phyloP scores from a whole-genome alignment of 306 rosid genomes.

The Sphenostylis stenocarpa region DNA sequence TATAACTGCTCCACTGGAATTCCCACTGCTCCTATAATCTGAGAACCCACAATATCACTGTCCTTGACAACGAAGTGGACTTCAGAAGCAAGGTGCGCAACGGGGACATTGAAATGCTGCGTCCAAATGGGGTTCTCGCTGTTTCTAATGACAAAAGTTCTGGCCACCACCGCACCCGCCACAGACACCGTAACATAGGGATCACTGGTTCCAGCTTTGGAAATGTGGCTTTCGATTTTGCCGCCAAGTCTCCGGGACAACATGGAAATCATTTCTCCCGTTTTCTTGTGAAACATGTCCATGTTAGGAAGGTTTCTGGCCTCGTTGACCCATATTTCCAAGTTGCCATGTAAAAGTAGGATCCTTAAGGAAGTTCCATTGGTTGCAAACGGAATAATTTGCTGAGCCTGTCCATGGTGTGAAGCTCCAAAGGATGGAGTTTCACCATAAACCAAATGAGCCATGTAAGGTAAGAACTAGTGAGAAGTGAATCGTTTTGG shows the following conservation, averaged over 20 bases:
- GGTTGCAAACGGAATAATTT: constrained; percentile 57
- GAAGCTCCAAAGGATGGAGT: constrained; percentile 65
- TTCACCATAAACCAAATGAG: constrained; percentile 44
- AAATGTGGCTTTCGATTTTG: constrained; percentile 40
- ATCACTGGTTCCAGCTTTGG: constrained; percentile 58
- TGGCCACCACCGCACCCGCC: constrained; percentile 68
- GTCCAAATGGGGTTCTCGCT: constrained; percentile 77
- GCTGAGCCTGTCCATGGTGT: constrained; percentile 59
- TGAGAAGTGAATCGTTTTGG: neutral
- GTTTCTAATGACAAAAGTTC: constrained; percentile 74
- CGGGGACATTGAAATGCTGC: constrained; percentile 76
- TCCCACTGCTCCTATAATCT: constrained; percentile 70
- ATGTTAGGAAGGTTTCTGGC: constrained; percentile 80
- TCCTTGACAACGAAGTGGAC: constrained; percentile 81
- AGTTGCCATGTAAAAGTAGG: constrained; percentile 70
- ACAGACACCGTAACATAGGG: constrained; percentile 78
- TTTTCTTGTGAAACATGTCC: constrained; percentile 64
- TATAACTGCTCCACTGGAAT: constrained; percentile 61
- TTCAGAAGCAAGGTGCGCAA: constrained; percentile 79
- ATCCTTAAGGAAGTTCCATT: constrained; percentile 46
- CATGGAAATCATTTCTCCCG: constrained; percentile 51
- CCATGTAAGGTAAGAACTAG: constrained; percentile 29
- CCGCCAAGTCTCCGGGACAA: constrained; percentile 39
- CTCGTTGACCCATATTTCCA: constrained; percentile 57
- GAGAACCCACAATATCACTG: constrained; percentile 71